Evolutionary conservation across 371 early-diverging fungal genomes (phyloP), one percentile per base, ranked within the genome.

Genomic region (Mycotypha africana): DNA sequence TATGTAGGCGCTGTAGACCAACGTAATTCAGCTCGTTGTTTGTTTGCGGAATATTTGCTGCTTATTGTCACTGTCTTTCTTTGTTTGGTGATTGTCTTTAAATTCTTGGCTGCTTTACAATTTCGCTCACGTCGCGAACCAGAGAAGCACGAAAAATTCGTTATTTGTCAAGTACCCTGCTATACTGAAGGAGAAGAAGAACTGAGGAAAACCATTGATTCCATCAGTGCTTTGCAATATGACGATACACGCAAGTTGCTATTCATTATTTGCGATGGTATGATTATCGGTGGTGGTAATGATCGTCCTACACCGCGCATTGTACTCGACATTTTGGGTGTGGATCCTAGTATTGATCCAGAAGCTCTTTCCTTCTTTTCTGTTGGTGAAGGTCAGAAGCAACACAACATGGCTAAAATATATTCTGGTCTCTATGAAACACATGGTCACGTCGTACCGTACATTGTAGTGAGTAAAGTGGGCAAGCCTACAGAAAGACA

Each of bases 51-150:
- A 61, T 92, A 86, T 62, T 67, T 95, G 16, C 55, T 94, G 30
- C 65, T 93, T 17, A 86, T 76, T 24, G 74, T 84, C 31, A 84
- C 95, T 6, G 71, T 73, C 12, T 62, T 91, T 30, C 62, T 94
- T 43, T 85, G 89, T 23, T 62, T 79, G 35, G 86, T 95, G 22
- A 87, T 95, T 39, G 74, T 86, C 38, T 78, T 94, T 68, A 95
- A 94, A 68, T 92, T 91, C 43, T 65, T 93, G 54, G 88, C 95
- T 6, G 95, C 97, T 2, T 62, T 97, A 40, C 96, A 92, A 62
- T 70, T 80, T 51, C 68, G 66, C 32, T 62, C 76, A 5, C 56
- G 57, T 11, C 79, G 81, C 5, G 84, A 86, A 1, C 92, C 94
- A 0, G 89, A 92, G 54, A 82, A 84, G 17, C 86, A 87, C 30